A percentile compares a stretch with the other conserved stretches of the same genome.
phyloP scores from a whole-genome alignment of 352 stramenopile species.

The Phytophthora megakarya region DNA sequence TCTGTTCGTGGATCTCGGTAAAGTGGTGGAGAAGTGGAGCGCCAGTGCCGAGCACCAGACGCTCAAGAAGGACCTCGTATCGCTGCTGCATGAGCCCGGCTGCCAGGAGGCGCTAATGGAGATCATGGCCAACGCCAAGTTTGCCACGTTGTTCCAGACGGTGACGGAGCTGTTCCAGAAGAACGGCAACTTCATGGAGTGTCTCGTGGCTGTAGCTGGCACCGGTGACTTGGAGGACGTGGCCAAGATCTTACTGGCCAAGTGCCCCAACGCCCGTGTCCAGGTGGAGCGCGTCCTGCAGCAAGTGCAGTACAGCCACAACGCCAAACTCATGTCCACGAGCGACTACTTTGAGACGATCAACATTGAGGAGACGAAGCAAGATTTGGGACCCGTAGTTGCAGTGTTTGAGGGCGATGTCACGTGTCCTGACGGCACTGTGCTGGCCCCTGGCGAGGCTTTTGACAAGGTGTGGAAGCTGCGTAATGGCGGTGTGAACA shows the following conservation, averaged over 20 bases:
- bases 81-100: constrained; percentile 72
- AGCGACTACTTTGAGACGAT: constrained; percentile 82
- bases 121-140: constrained; percentile 76
- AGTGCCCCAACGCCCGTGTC: constrained; percentile 71
- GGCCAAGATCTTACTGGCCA: constrained; percentile 73
- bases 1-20: constrained; percentile 78
- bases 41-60: constrained; percentile 54
- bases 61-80: constrained; percentile 76
- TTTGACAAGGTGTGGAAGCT: constrained; percentile 91
- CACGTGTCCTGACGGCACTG: constrained; percentile 83
- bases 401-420: constrained; percentile 89
- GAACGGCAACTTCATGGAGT: constrained; percentile 54
- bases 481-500: constrained; percentile 75
- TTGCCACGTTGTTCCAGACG: constrained; percentile 62
- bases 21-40: constrained; percentile 77
- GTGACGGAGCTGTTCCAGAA: constrained; percentile 70
- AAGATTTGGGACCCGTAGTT: constrained; percentile 68
- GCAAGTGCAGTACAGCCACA: constrained; percentile 71
- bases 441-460: constrained; percentile 61
- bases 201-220: constrained; percentile 54
- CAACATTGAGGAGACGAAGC: constrained; percentile 68
- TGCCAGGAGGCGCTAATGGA: constrained; percentile 76
- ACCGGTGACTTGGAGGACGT: constrained; percentile 70
- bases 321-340: constrained; percentile 65
- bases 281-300: constrained; percentile 79